Evolutionary conservation across 306 rosid species (phyloP), one percentile per base, ranked within the genome.

Genomic region (Castanea sativa): DNA sequence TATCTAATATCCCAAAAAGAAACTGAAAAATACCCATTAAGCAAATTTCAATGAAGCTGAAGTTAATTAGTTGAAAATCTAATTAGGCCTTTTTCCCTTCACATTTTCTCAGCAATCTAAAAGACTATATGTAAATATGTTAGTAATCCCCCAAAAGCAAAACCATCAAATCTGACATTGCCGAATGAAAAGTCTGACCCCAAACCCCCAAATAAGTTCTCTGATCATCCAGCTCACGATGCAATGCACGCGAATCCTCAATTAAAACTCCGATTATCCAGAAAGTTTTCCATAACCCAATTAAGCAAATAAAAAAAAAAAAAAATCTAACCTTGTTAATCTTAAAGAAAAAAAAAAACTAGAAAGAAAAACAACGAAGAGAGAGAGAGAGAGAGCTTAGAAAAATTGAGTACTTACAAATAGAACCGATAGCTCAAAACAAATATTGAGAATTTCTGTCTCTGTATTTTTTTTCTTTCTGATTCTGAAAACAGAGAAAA

Each of bases 331-430:
- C 53, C 6, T 49, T 23, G 68, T 53, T 72, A 76, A 59, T 56
- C 35, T 73, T 12, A 3, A 20, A 2, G 9, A 20, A 64, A 32
- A 3, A 5, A 43, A 4, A 35, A 25, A 35, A 30, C 18, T 27
- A 52, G 20, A 23, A 27, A 14, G 43, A 68, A 60, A 76, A 77
- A 75, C 18, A 21, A 59, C 52, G 4, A 23, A 75, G 23, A 51
- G 70, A 13, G 52, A 18, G 12, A 23, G 77, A 81, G 70, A 33
- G 18, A 60, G 30, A 55, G 41, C 2, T 9, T 55, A 70, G 55
- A 74, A 82, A 73, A 15, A 23, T 27, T 0, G 45, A 80, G 52
- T 49, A 86, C 92, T 81, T 74, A 92, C 92, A 63, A 74, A 72
- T 49, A 70, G 60, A 73, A 79, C 80, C 61, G 61, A 29, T n/a